Evolutionary conservation across 2,329 filamentous ascomycete genomes (phyloP).

Genomic region (Golovinomyces cichoracearum): DNA sequence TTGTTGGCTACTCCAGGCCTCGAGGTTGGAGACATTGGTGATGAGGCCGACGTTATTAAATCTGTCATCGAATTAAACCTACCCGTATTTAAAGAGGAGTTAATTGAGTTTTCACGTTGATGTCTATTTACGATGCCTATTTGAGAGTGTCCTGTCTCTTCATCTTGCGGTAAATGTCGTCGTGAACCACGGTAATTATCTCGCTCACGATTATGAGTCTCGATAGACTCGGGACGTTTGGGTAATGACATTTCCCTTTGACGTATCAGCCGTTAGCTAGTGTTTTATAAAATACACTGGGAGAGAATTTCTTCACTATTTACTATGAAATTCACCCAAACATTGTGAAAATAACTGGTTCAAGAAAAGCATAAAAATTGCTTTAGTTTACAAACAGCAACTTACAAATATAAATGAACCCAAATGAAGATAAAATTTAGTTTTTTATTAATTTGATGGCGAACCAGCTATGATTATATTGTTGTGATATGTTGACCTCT

Average conservation of each 20-base stretch:
- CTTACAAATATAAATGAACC: no score
- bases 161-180: conserved; percentile 37
- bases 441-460: no score
- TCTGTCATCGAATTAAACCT: conserved; percentile 13
- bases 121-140: conserved; percentile 13
- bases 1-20: conserved; percentile 9
- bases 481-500: no score
- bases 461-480: no score
- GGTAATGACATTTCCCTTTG: conserved; percentile 30
- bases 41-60: conserved; percentile 21
- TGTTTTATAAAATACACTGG: no score
- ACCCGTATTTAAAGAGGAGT: conserved; percentile 33
- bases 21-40: conserved; percentile 22
- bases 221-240: conserved; percentile 21
- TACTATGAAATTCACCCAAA: no score
- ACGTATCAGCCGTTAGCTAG: no score
- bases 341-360: no score
- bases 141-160: conserved; percentile 31
- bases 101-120: conserved; percentile 30
- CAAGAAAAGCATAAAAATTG: no score
- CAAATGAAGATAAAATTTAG: no score
- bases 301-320: no score
- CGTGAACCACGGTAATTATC: conserved; percentile 42
- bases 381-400: no score
- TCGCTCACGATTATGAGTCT: conserved; percentile 32